Base-by-base conservation (phyloP, 2,329 filamentous ascomycete genomes). In the Meredithiella fracta region DNA sequence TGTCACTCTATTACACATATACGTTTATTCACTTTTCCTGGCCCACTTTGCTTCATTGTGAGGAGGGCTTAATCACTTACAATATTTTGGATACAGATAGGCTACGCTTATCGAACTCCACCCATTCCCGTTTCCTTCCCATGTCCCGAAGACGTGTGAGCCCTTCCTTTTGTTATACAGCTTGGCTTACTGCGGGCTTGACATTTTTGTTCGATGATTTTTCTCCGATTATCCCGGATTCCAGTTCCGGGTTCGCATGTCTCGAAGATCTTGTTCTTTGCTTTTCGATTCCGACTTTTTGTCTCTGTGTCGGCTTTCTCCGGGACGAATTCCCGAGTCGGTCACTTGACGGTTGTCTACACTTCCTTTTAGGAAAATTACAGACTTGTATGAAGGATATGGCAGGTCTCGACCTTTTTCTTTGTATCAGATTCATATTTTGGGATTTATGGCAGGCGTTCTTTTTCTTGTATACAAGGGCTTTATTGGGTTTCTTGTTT, bases 61-160 rank as follows among this genome's bases (percentile, higher is more conserved):
- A 56, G 26, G 47, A 56, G 47, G 23, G 47, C 54, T 51, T 51
- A 54, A 20, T 56, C 54, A 56, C 54, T 51, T 56, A 51, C 53
- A 55, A 34, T 38, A 37, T 56, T 22, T 49, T 55, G 42, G 53
- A 44, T 47, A 47, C 54, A 47, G 54, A 56, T 44, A 56, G 47
- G 47, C 54, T 56, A 38, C 47, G 54, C 54, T 56, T 50, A 42
- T 26, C 54, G 54, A 56, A 20, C 47, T 56, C 47, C 54, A 44
- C 22, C 44, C 50, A 5, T 56, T 25, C 11, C 20, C 40, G 15
- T n/a, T 44, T n/a, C 40, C 8, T 20, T n/a, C 15, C 40, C 11
- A 44, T 44, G 15, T 17, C 17, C 20, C 17, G 11, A 7, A 22
- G 11, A 7, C 20, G n/a, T 11, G 29, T 11, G 11, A 11, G 11